These are phyloP conservation scores for Ustulina deusta DNA, from an alignment of 2,329 filamentous ascomycete genomes.

Conservation along the genomic window DNA sequence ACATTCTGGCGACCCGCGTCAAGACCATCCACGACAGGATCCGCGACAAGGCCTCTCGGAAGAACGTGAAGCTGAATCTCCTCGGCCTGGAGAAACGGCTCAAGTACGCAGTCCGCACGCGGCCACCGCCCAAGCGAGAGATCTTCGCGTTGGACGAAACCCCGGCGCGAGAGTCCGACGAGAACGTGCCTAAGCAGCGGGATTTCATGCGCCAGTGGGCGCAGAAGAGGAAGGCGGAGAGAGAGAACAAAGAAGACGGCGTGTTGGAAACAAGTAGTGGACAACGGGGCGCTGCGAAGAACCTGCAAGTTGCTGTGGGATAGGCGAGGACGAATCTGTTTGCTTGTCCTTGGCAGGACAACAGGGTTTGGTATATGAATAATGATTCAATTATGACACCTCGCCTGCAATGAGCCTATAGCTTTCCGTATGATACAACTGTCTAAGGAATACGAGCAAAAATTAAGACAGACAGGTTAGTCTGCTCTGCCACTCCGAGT, in stretches of 20 bases:
- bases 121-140: conserved; percentile 64
- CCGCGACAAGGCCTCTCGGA: conserved; percentile 79
- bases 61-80: conserved; percentile 80
- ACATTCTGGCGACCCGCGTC: conserved; percentile 71
- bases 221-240: conserved; percentile 33
- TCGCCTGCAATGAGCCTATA: conserved; percentile 35
- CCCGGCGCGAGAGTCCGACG: conserved; percentile 40
- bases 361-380: conserved; percentile 6
- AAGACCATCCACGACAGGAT: conserved; percentile 72
- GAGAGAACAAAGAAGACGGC: conserved; percentile 21
- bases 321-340: conserved; percentile 1
- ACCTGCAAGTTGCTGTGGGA: conserved; percentile 24
- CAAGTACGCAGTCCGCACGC: conserved; percentile 76
- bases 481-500: conserved; percentile 11
- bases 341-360: not conserved
- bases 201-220: conserved; percentile 62
- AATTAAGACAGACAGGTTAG: conserved; percentile 32
- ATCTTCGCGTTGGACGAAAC: conserved; percentile 57
- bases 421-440: conserved; percentile 40
- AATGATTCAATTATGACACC: conserved; percentile 35
- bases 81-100: conserved; percentile 82
- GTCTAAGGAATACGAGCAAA: conserved; percentile 41
- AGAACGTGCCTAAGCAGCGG: conserved; percentile 60
- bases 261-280: not conserved
- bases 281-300: conserved; percentile 1